Conservation (phyloP, 2,329 filamentous ascomycete genomes). For the Calonectria crousiana region DNA sequence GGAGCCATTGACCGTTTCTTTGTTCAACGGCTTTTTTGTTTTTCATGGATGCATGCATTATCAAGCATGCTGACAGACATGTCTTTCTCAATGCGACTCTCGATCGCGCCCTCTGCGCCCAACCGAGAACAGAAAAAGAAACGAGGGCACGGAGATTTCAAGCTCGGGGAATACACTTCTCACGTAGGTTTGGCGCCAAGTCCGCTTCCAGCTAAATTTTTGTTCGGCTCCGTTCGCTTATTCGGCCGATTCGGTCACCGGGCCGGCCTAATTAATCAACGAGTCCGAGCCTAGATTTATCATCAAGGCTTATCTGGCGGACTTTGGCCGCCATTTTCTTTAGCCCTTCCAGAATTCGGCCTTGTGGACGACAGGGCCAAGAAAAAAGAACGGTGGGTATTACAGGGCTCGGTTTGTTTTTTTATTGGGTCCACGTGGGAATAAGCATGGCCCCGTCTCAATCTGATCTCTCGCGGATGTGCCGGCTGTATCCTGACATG, state of each 20-base stretch:
- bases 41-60: background rate
- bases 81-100: background rate
- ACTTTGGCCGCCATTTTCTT: background rate
- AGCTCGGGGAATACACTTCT: background rate
- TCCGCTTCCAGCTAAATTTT: background rate
- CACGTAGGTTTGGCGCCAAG: background rate
- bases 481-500: constrained; percentile 1
- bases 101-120: background rate
- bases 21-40: background rate
- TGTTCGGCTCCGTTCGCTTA: background rate
- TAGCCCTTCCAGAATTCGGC: background rate
- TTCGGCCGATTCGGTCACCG: constrained; percentile 16
- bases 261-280: background rate
- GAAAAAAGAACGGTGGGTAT: constrained; percentile 3
- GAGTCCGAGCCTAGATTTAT: constrained; percentile 6
- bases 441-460: constrained; percentile 5
- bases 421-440: constrained; percentile 6
- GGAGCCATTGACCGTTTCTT: background rate
- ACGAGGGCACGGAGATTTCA: background rate
- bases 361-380: background rate
- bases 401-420: background rate
- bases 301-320: background rate
- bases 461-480: constrained; percentile 9
- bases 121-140: background rate
- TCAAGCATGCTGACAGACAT: background rate